phyloP scores from a whole-genome alignment of 495 filamentous ascomycete species.

The Halenospora varia region DNA sequence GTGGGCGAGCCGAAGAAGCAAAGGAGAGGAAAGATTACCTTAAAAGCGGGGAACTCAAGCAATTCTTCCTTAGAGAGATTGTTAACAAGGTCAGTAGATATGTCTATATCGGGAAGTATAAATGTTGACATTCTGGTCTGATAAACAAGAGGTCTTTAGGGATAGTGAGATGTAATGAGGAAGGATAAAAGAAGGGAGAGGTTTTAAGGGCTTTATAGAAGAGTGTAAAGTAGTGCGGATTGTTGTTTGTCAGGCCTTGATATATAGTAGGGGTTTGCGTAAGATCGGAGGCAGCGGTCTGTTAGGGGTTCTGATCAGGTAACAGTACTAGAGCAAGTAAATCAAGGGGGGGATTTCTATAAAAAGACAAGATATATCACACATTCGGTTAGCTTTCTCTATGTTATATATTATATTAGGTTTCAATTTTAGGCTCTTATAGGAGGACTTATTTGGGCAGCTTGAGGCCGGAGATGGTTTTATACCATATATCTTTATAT shows the following conservation, averaged over 20 bases:
- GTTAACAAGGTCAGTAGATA: conserved; percentile 54
- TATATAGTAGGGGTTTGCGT: neutral
- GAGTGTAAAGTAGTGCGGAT: neutral
- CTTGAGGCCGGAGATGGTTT: no score
- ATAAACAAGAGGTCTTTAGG: neutral
- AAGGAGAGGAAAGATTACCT: conserved; percentile 27
- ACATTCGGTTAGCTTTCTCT: no score
- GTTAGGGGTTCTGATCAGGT: no score
- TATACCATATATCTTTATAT: no score
- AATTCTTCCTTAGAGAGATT: conserved; percentile 60
- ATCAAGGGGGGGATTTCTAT: no score
- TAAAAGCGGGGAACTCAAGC: conserved; percentile 70
- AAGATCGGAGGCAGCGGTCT: neutral
- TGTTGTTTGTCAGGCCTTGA: neutral
- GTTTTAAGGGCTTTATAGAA: neutral
- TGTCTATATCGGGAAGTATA: conserved; percentile 37
- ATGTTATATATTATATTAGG: no score
- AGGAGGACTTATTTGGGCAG: no score
- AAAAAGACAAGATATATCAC: no score
- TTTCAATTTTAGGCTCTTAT: no score
- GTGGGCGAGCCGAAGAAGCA: neutral
- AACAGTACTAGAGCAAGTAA: no score
- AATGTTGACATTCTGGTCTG: conserved; percentile 44
- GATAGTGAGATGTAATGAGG: neutral
- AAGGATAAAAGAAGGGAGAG: neutral